Base-by-base conservation (phyloP, 1,284 basidiomycete species). In the Leccinum solheimii region DNA sequence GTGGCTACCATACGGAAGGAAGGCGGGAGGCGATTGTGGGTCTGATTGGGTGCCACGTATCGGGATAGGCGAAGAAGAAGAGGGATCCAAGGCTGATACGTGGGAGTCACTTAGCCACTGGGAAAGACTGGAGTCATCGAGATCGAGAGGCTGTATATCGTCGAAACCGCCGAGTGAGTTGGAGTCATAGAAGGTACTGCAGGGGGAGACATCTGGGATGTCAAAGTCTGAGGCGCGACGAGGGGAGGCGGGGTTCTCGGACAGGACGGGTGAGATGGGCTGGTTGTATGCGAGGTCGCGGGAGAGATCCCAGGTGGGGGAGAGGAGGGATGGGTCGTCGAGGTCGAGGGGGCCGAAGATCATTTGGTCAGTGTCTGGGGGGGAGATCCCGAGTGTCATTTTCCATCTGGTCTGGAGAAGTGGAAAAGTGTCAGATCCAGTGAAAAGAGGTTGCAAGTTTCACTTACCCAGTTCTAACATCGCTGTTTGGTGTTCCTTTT, bases 321-420 rank as follows among this genome's bases (percentile, higher is more conserved):
- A 71, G 65, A 76, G 72, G 58, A 75, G 68, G 63, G 86, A 56
- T 32, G 61, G 65, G n/a, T 69, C 85, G 69, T 91, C 88, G 72
- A 90, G 79, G 66, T 90, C 86, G 75, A 88, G 76, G 61, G 82
- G 81, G 48, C 78, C 78, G 50, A 88, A 87, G 74, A 90, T 82
- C 78, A 88, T 80, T 65, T 83, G 81, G 74, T 86, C 76, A 43
- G 73, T 65, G 64, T 75, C 85, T 6, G 45, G 0, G 30, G 76
- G 72, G 64, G 83, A 78, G 51, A 77, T 66, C 82, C 79, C 93
- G 95, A 30, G 30, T 30, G 30, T 30, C 30, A 30, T 30, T 30
- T 30, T 10, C 30, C 30, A 30, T 30, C 30, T 30, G 30, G 30
- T 30, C 30, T 30, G 30, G 30, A 30, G 30, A 30, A 30, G 30